phyloP scores from a whole-genome alignment of 805 yeast genomes.

The Pichia membranifaciens region DNA sequence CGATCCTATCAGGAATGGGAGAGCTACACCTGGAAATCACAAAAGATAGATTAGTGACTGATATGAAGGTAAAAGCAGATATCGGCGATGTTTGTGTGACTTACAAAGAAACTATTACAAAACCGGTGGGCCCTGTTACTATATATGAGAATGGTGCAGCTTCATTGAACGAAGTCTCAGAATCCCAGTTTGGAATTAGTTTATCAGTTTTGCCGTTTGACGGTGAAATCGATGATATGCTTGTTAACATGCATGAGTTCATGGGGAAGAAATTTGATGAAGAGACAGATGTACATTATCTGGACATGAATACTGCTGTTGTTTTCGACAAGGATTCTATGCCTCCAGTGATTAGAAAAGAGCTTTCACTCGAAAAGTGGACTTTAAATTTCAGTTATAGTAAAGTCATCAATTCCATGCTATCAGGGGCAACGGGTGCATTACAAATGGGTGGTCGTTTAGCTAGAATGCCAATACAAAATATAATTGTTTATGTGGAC shows the following conservation, averaged over 20 bases:
- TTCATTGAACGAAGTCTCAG: neutral
- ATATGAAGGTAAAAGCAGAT: slow-evolving; percentile 74
- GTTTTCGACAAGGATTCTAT: slow-evolving; percentile 31
- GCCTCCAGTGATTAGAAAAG: slow-evolving; percentile 22
- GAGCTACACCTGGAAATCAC: slow-evolving; percentile 91
- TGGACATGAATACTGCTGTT: slow-evolving; percentile 45
- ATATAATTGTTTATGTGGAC: slow-evolving; percentile 49
- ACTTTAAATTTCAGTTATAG: slow-evolving; percentile 41
- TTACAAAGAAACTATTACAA: slow-evolving; percentile 63
- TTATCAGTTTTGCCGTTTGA: slow-evolving; percentile 30
- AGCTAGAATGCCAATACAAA: slow-evolving; percentile 53
- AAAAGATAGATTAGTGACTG: slow-evolving; percentile 68
- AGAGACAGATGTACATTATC: slow-evolving; percentile 35
- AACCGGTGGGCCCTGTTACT: slow-evolving; percentile 19
- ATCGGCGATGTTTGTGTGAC: slow-evolving; percentile 85
- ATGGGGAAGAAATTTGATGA: slow-evolving; percentile 24
- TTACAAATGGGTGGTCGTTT: slow-evolving; percentile 64
- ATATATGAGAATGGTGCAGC: slow-evolving; percentile 14
- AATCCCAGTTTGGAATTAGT: slow-evolving; percentile 17
- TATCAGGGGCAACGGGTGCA: slow-evolving; percentile 55
- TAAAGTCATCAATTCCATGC: slow-evolving; percentile 45
- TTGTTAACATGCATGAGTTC: slow-evolving; percentile 27
- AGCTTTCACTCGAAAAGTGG: slow-evolving; percentile 34
- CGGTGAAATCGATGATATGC: slow-evolving; percentile 27
- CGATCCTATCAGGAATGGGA: slow-evolving; percentile 92